Base-by-base conservation (phyloP, 176 grass and related monocot species). In the Cenchrus purpureus region DNA sequence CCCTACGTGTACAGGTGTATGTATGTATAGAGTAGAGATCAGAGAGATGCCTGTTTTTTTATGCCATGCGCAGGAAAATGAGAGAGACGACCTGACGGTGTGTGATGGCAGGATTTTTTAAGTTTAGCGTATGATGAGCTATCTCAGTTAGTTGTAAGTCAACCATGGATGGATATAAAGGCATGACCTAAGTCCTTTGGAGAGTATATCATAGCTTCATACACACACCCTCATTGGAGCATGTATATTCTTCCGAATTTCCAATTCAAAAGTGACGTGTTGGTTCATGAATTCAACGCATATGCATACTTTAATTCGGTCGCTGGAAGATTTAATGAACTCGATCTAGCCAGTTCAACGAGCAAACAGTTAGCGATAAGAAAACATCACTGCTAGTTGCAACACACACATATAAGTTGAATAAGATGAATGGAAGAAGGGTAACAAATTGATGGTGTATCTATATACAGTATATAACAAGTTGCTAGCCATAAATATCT, bases 161-260 rank as follows among this genome's bases (percentile, higher is more conserved):
- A 81, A 60, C 67, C 14, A 48, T 63, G 49, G 78, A 42, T 68
- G 64, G 49, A 55, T 43, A 55, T 43, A 55, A 81, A 68, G 9
- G 49, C 31, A 58, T 16, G 52, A 19, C 52, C 32, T 80, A 49
- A 74, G 62, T 40, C 64, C 49, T 17, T 76, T 19, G n/a, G 49
- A 12, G 19, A 25, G 22, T 66, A 54, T 65, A 80, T 53, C 16
- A 50, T 29, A 49, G 16, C 8, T 14, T 28, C 59, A 17, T 16
- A 50, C 14, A 49, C 14, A 49, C 8, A 12, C 4, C 12, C 40
- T 25, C 64, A 11, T 68, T 68, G 10, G 8, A 12, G 2, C 34
- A 9, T 40, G 25, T 28, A 68, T 68, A 22, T 15, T 29, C 56
- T 19, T 53, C 55, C 44, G 29, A 43, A 54, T 79, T 42, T 64